Evolutionary conservation across 1,284 basidiomycete genomes (phyloP), one percentile per base, ranked within the genome.

Genomic region (Ustilago trichophora): DNA sequence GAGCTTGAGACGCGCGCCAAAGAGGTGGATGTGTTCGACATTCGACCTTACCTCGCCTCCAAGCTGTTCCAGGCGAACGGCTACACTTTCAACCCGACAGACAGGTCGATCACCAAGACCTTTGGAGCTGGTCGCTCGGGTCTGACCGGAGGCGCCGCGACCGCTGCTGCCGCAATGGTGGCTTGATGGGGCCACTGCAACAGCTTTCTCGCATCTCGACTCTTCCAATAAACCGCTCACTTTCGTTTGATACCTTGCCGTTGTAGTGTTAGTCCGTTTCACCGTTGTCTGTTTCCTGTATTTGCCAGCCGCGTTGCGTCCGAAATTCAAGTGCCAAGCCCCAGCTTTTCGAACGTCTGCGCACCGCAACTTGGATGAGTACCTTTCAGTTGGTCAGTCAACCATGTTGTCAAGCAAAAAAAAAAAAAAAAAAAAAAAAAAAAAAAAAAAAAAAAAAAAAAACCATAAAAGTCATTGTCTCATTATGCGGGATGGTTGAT

Each of bases 11-110:
- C 82, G 82, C 33, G 87, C 88, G 74, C 90, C 90, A 77, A 92
- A 81, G 93, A 95, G 56, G 88, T 96, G 65, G 94, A 98, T 65
- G 93, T 98, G 52, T 97, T 89, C 77, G 94, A 98, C 78, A 88
- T 91, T 16, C 83, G 86, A 16, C 88, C 92, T 2, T 98, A 97
- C 87, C 82, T 97, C 65, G 86, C 85, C 26, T 92, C 90, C 3
- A 89, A 89, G 71, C 82, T 98, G 38, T 98, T 98, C 81, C 77
- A 84, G n/a, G 85, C 90, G 18, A 98, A 98, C 77, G 94, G 94
- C 3, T 98, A 98, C 83, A 88, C 75, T 4, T 81, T 73, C 51
- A 57, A 74, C 37, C 66, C 77, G 18, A 33, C 55, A 5, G 66
- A 68, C 22, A 48, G 74, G 12, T 70, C 72, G 4, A 79, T 81